These are phyloP conservation scores for Chionographis japonica DNA, from an alignment of 106 monocot genomes.

Conservation along the genomic window DNA sequence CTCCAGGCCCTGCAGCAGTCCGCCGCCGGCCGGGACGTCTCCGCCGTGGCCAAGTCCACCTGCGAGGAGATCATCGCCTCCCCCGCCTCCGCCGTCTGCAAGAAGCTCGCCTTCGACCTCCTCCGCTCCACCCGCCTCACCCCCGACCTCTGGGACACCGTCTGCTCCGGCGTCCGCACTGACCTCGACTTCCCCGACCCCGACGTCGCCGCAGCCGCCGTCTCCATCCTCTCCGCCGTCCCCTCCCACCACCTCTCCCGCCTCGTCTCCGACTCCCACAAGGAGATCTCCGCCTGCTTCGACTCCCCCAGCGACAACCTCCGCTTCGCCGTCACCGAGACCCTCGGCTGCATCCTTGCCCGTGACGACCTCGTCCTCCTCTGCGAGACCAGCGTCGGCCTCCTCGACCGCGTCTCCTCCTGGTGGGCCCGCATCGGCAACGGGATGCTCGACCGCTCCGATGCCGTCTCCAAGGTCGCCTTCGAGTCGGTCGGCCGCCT, in stretches of 20 bases:
- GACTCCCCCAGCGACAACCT: conserved; percentile 60
- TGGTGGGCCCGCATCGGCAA: conserved; percentile 77
- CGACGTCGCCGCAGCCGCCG: conserved; percentile 82
- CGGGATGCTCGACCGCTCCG: conserved; percentile 75
- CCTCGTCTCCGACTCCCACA: conserved; percentile 60
- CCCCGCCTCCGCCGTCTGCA: conserved; percentile 89
- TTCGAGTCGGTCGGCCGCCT: conserved; percentile 77
- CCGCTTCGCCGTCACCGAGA: conserved; percentile 60
- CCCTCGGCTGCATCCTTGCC: conserved; percentile 76
- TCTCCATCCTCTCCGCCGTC: conserved; percentile 70
- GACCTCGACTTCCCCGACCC: conserved; percentile 98
- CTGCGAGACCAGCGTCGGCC: conserved; percentile 50
- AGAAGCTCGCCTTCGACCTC: conserved; percentile 98
- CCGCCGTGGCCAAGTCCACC: conserved; percentile 74
- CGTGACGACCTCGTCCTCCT: conserved; percentile 90
- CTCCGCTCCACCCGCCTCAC: conserved; percentile 82
- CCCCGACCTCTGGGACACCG: conserved; percentile 79
- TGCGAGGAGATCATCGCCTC: conserved; percentile 88
- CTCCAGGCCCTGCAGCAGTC: conserved; percentile 91
- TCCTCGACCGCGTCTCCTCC: conserved; percentile 60
- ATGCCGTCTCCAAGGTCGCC: conserved; percentile 60
- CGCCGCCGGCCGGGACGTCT: conserved; percentile 91
- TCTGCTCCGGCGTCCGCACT: conserved; percentile 57
- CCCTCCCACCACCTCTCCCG: conserved; percentile 79
- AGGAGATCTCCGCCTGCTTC: conserved; percentile 66